Percentiles rank a stretch among this genome's conserved stretches.
phyloP scores from a whole-genome alignment of 345 rosid genomes.

The Rhodamnia argentea region DNA sequence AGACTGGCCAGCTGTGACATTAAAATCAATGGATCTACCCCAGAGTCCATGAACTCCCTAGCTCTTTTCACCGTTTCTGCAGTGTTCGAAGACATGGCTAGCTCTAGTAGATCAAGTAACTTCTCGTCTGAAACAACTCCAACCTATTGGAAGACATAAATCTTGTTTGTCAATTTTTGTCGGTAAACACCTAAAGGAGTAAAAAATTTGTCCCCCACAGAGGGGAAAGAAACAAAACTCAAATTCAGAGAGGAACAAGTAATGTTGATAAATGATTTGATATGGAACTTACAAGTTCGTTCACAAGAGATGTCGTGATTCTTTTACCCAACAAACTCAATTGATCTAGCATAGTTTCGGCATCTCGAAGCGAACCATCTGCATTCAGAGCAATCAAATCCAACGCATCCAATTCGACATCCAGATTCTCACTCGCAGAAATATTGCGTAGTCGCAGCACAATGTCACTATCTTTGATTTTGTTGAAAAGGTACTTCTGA shows the following conservation, averaged over 20 bases:
- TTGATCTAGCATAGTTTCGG: conserved; percentile 97
- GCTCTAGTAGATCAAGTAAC: conserved; percentile 79
- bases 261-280: neutral
- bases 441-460: conserved; percentile 55
- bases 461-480: conserved; percentile 82
- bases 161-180: neutral
- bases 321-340: conserved; percentile 87
- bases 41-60: conserved; percentile 87
- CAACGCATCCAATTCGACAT: conserved; percentile 82
- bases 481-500: conserved; percentile 85
- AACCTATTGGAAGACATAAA: conserved; percentile 36
- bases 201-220: neutral
- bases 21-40: conserved; percentile 85
- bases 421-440: conserved; percentile 64
- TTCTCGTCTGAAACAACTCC: conserved; percentile 96
- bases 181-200: neutral
- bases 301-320: conserved; percentile 72
- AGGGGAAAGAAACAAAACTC: neutral
- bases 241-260: neutral
- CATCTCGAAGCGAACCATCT: conserved; percentile 97
- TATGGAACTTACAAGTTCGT: conserved; percentile 74
- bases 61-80: conserved; percentile 91
- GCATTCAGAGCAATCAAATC: conserved; percentile 89
- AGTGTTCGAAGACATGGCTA: conserved; percentile 94
- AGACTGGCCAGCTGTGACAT: conserved; percentile 98